A percentile compares a stretch with the other conserved stretches of the same genome.
Evolutionary conservation across 2,329 filamentous ascomycete species (phyloP).

Genomic region (Sclerotinia sclerotiorum): DNA sequence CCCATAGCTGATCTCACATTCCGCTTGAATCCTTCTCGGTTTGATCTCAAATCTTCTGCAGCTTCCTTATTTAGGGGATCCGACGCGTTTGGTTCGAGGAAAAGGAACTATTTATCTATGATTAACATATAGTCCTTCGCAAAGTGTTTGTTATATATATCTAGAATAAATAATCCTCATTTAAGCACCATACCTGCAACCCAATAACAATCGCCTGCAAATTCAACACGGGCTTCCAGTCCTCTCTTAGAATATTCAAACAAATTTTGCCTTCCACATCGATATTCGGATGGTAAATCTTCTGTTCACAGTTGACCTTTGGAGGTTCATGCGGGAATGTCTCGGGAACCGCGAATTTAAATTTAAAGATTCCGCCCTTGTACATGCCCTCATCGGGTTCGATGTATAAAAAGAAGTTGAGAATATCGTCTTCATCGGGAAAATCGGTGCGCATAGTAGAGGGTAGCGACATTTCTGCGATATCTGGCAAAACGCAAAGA

Average conservation of each 20-base stretch:
- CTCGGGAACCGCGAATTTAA: conserved; percentile 88
- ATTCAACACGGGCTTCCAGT: conserved; percentile 98
- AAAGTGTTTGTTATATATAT: neutral
- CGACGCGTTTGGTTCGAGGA: conserved; percentile 94
- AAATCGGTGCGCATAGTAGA: conserved; percentile 80
- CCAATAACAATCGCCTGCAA: conserved; percentile 95
- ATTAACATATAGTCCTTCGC: neutral
- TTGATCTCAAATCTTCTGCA: conserved; percentile 83
- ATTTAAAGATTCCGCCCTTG: conserved; percentile 82
- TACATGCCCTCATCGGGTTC: conserved; percentile 86
- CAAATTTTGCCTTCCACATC: conserved; percentile 97
- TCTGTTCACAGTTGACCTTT: conserved; percentile 94
- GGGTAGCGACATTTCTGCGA: conserved; percentile 76
- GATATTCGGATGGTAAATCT: conserved; percentile 99
- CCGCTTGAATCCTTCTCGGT: conserved; percentile 84
- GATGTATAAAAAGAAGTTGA: conserved; percentile 80
- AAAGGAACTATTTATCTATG: conserved; percentile 70
- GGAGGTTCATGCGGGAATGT: conserved; percentile 97
- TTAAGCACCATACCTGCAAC: conserved; percentile 62
- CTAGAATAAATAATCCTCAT: no score
- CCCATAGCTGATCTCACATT: conserved; percentile 85
- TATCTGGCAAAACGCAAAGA: conserved; percentile 52
- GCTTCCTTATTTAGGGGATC: conserved; percentile 99
- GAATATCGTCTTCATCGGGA: conserved; percentile 79
- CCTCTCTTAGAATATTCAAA: conserved; percentile 93